phyloP scores from a whole-genome alignment of 345 rosid species.

The Eucalyptus pauciflora region DNA sequence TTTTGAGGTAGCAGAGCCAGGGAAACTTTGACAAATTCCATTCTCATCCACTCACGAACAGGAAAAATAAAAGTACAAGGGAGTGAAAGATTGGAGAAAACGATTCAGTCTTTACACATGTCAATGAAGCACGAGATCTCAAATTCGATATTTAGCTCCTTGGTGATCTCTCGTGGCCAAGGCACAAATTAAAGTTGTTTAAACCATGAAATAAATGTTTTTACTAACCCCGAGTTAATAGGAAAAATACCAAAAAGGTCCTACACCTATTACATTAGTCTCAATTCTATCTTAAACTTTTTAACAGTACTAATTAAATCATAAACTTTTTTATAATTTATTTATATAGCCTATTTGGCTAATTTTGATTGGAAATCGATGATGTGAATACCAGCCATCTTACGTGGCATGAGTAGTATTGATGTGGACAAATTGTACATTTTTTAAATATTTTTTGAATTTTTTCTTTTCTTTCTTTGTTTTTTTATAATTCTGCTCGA shows the following conservation, averaged over 20 bases:
- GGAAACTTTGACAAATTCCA: not conserved
- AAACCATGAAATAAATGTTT: not conserved
- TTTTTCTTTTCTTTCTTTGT: too few species aligned
- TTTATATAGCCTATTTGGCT: not conserved
- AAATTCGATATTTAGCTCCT: not conserved
- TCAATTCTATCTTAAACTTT: too few species aligned
- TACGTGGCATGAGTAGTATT: too few species aligned
- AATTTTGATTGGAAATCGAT: too few species aligned
- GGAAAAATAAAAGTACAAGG: not conserved
- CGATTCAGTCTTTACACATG: not conserved
- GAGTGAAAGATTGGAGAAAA: not conserved
- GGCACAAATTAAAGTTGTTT: not conserved
- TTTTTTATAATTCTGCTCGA: not conserved
- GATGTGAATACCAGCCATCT: accelerated
- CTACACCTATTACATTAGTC: too few species aligned
- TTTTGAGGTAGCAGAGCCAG: not conserved
- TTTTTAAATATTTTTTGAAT: too few species aligned
- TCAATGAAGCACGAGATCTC: not conserved
- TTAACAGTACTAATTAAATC: too few species aligned
- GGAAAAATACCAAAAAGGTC: not conserved
- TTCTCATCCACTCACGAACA: not conserved
- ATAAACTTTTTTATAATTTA: too few species aligned
- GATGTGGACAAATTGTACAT: not conserved
- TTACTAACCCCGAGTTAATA: not conserved
- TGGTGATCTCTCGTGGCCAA: not conserved